These are phyloP conservation scores for Baorangia bicolor DNA, from an alignment of 768 basidiomycete genomes.

Conservation along the genomic window DNA sequence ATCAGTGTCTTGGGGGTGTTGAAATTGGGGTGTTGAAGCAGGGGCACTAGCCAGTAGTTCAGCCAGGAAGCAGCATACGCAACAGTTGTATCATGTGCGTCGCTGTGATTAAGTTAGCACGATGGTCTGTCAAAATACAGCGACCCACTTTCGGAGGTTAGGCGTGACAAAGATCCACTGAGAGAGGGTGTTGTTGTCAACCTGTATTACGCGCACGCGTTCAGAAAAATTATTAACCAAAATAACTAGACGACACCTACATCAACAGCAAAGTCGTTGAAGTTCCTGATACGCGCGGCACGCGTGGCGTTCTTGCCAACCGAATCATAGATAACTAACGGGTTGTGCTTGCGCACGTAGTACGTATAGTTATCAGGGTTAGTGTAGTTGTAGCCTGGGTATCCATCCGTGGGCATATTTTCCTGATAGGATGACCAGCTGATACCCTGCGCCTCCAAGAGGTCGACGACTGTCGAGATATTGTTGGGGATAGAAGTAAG, in stretches of 20 bases:
- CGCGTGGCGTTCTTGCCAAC: conserved; percentile 44
- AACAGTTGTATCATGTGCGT: conserved; percentile 59
- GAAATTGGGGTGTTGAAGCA: conserved; percentile 50
- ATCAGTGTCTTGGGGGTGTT: conserved; percentile 56
- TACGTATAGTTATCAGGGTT: conserved; percentile 41
- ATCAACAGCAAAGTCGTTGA: conserved; percentile 61
- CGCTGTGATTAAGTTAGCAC: conserved; percentile 36
- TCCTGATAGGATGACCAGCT: conserved; percentile 66
- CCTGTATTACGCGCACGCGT: conserved; percentile 1
- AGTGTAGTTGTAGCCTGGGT: conserved; percentile 37
- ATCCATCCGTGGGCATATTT: conserved; percentile 53
- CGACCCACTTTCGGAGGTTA: conserved; percentile 41
- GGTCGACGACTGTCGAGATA: conserved; percentile 57
- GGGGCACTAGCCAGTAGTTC: conserved; percentile 48
- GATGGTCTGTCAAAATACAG: background rate
- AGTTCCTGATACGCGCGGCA: conserved; percentile 49
- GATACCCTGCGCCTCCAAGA: conserved; percentile 55
- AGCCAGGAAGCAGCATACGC: conserved; percentile 48
- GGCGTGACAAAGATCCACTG: conserved; percentile 67
- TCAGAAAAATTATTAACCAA: background rate
- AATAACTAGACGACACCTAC: conserved; percentile 23
- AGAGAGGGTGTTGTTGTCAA: conserved; percentile 44
- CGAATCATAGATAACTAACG: conserved; percentile 50
- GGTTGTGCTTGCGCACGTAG: conserved; percentile 60
- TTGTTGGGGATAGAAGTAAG: conserved; percentile 38